These are phyloP conservation scores for Umbelopsis vinacea DNA, from an alignment of 192 early-diverging fungal genomes.

Conservation along the genomic window DNA sequence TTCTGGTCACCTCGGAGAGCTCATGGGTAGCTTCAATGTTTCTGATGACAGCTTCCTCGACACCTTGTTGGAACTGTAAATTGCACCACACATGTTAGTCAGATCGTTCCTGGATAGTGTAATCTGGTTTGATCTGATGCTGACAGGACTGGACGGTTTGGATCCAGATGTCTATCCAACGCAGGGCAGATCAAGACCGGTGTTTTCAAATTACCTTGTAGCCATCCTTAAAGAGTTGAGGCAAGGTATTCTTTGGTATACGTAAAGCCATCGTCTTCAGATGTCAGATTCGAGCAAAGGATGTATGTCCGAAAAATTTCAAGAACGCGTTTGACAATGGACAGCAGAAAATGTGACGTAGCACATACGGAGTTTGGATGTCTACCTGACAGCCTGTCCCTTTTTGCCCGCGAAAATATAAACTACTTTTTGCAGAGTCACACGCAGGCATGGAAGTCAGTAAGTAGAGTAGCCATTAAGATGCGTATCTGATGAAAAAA, in stretches of 20 bases:
- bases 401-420: no score
- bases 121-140: slow-evolving; percentile 7
- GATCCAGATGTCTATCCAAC: not conserved
- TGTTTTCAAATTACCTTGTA: slow-evolving; percentile 69
- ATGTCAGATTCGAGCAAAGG: not conserved
- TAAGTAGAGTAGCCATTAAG: no score
- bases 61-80: slow-evolving; percentile 85
- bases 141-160: not conserved
- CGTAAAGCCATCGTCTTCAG: slow-evolving; percentile 77
- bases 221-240: slow-evolving; percentile 92
- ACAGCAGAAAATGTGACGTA: not conserved
- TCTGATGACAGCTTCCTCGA: slow-evolving; percentile 93
- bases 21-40: slow-evolving; percentile 97
- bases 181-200: not conserved
- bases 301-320: slow-evolving; percentile 19
- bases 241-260: slow-evolving; percentile 81
- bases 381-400: no score
- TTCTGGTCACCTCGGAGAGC: slow-evolving; percentile 89
- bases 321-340: slow-evolving; percentile 20
- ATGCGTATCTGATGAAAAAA: no score
- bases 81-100: not conserved
- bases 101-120: not conserved
- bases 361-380: not conserved
- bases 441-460: no score
- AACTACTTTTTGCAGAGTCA: no score